Evolutionary conservation across 2,329 filamentous ascomycete species (phyloP), one percentile per base, ranked within the genome.

Genomic region (Chaetomium olivaceum): DNA sequence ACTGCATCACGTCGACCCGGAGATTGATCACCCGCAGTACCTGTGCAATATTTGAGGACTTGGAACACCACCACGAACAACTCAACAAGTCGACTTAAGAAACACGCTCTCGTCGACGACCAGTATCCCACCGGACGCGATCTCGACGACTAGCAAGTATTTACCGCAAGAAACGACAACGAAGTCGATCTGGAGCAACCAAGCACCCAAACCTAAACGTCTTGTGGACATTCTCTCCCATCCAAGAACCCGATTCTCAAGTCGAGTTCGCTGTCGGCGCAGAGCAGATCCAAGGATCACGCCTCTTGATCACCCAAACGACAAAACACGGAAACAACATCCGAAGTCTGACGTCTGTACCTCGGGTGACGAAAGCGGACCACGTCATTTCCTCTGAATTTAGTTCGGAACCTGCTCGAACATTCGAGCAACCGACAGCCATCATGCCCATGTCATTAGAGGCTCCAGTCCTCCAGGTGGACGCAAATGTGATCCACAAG

Each of bases 401-500:
- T 60, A 65, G 64, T 58, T 58, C 61, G 52, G 56, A 58, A 57
- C 46, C 71, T 74, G 76, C 77, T 79, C 76, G 76, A 76, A 62
- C 68, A 62, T 61, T 75, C 76, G 79, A 79, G 77, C 77, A 74
- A 71, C 58, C 61, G 43, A 66, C 69, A 69, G 58, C 62, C 78
- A 80, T 74, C 67, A 98, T 98, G 94, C 92, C 92, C 81, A 88
- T 91, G 76, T 86, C 87, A 80, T 84, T 96, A 79, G 88, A 91
- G 78, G 89, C 90, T 67, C 91, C 94, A 74, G 91, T 98, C 77
- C 84, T 98, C 75, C 93, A 92, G 69, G 91, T 98, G 77, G 93
- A 97, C 81, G 89, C 92, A 70, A 91, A 90, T 76, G 90, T 94
- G 72, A 93, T 99, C 77, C 91, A 95, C 83, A 92, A 96, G 77